Conservation (phyloP, 1,139 yeast species). For the Pichia sp. region DNA sequence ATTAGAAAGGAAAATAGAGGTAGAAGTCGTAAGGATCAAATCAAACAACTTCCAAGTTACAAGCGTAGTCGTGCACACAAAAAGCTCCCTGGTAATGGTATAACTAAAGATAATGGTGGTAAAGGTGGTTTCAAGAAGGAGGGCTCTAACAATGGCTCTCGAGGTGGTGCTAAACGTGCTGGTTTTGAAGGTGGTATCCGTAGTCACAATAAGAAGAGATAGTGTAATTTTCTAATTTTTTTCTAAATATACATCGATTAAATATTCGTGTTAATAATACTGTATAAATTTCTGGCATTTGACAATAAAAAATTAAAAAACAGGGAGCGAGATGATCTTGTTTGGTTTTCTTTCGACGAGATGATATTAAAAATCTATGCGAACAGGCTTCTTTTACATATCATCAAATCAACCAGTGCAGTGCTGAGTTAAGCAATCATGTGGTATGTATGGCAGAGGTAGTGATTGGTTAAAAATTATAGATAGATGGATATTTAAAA, state of each 20-base stretch:
- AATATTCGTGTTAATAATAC: too few relatives aligned
- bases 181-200: constrained; percentile 47
- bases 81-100: constrained; percentile 32
- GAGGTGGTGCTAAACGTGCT: constrained; percentile 45
- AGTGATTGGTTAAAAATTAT: too few relatives aligned
- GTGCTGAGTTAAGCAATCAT: neutral
- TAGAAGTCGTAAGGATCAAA: constrained; percentile 58
- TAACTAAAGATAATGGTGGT: constrained; percentile 51
- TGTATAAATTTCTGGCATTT: too few relatives aligned
- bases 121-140: constrained; percentile 34
- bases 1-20: constrained; percentile 78
- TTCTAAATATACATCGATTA: too few relatives aligned
- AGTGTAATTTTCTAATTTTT: neutral
- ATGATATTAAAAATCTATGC: neutral
- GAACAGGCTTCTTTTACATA: neutral
- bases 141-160: constrained; percentile 10
- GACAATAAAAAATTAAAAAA: too few relatives aligned
- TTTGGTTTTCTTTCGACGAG: neutral
- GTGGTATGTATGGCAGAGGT: neutral
- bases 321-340: neutral
- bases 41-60: constrained; percentile 58
- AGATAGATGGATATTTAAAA: neutral
- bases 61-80: constrained; percentile 36
- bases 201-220: constrained; percentile 15
- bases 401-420: too few relatives aligned